phyloP scores from a whole-genome alignment of 257 asterid species.

The Solanum arcanum region DNA sequence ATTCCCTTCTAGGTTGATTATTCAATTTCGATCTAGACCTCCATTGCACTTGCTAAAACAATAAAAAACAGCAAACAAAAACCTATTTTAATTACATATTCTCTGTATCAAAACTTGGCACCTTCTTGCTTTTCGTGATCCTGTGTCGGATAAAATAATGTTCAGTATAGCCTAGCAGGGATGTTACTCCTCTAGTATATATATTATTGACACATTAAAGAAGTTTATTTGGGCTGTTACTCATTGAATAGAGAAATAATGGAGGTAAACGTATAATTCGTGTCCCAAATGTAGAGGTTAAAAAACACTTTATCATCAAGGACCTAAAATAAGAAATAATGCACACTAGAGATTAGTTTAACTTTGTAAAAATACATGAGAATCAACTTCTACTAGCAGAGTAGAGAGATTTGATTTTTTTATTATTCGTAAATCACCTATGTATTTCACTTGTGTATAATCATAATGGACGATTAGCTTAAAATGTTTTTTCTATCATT shows the following conservation, averaged over 20 bases:
- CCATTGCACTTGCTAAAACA: too few relatives aligned
- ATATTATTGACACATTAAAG: background rate
- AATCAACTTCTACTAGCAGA: background rate
- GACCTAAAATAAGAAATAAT: background rate
- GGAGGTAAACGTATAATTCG: background rate
- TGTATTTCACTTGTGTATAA: background rate
- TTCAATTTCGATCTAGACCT: too few relatives aligned
- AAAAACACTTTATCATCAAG: background rate
- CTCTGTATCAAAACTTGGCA: too few relatives aligned
- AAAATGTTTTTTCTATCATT: background rate
- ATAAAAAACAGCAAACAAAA: too few relatives aligned
- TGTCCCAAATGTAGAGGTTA: background rate
- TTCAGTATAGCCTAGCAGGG: background rate
- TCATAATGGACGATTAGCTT: background rate
- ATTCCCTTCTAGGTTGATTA: too few relatives aligned
- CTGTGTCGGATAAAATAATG: background rate
- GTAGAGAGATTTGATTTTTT: background rate
- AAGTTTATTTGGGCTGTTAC: too few relatives aligned
- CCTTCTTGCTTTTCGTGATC: too few relatives aligned
- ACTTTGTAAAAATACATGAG: background rate
- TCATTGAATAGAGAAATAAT: too few relatives aligned
- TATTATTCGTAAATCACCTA: background rate
- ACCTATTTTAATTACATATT: too few relatives aligned
- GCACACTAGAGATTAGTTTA: background rate
- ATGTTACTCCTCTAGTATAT: background rate